These are phyloP conservation scores for Colletotrichum sp. DNA, from an alignment of 2,329 filamentous ascomycete species.

Conservation along the genomic window DNA sequence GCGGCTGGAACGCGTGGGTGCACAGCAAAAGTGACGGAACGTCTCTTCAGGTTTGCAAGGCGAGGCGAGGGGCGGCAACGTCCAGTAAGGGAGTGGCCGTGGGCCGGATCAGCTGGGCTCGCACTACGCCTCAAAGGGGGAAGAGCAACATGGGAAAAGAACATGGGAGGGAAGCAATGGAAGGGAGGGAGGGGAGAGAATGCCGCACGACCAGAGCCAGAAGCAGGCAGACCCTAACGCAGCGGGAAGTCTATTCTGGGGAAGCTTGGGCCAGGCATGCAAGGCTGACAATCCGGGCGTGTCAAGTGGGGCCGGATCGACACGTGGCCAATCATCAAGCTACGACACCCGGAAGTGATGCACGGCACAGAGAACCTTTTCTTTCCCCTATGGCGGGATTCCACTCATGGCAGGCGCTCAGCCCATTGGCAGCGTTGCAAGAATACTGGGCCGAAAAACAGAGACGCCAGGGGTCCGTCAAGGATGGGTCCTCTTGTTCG, in stretches of 20 bases:
- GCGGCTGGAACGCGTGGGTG: not conserved
- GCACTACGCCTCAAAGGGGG: not conserved
- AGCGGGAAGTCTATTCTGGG: conserved; percentile 20
- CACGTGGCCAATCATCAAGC: conserved; percentile 1
- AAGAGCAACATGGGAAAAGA: not conserved
- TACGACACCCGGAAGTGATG: not conserved
- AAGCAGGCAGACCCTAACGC: conserved; percentile 6
- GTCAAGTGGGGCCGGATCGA: not conserved
- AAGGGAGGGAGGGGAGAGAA: not conserved
- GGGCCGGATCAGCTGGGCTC: not conserved
- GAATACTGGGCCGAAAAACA: not conserved
- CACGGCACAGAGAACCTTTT: not conserved
- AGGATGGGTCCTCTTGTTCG: not conserved
- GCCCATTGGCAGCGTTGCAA: not conserved
- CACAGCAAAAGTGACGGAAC: not conserved
- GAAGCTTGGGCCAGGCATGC: not conserved
- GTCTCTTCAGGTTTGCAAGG: not conserved
- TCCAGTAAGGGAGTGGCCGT: not conserved
- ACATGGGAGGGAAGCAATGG: not conserved
- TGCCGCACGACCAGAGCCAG: not conserved
- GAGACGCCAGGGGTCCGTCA: not conserved
- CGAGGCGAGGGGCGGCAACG: not conserved
- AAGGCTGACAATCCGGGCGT: conserved; percentile 7
- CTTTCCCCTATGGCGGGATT: not conserved
- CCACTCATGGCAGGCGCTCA: not conserved